Evolutionary conservation across 306 rosid species (phyloP).

Genomic region (Cucurbita maxima): DNA sequence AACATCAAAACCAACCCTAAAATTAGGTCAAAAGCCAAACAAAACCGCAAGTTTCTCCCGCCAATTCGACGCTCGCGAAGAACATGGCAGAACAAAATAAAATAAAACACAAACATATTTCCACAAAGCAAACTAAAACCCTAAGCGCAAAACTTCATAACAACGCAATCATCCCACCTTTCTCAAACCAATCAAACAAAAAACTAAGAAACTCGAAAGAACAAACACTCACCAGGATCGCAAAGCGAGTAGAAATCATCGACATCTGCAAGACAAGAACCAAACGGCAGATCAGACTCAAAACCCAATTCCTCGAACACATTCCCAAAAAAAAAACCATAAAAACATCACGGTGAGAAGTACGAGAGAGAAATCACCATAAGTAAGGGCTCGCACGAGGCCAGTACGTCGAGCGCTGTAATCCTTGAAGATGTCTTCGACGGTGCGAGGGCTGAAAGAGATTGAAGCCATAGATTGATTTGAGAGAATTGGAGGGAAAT

Average conservation of each 20-base stretch:
- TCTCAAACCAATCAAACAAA: background rate
- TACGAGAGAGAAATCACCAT: slow-evolving; percentile 19
- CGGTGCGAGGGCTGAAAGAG: slow-evolving; percentile 29
- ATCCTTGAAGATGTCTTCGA: slow-evolving; percentile 56
- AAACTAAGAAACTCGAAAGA: background rate
- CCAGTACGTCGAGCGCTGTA: slow-evolving; percentile 37
- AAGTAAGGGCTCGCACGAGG: slow-evolving; percentile 40
- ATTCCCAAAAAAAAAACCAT: background rate
- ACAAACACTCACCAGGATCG: slow-evolving; percentile 32
- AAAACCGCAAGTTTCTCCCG: background rate
- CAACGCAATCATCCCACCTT: background rate
- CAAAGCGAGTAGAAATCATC: slow-evolving; percentile 36
- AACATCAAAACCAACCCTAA: background rate
- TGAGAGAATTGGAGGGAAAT: background rate
- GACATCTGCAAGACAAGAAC: slow-evolving; percentile 25
- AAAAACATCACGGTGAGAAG: background rate
- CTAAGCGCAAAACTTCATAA: background rate
- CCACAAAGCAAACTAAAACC: background rate
- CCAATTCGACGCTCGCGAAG: background rate
- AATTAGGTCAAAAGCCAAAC: background rate
- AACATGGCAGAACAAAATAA: background rate
- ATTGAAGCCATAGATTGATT: slow-evolving; percentile 16
- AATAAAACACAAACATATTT: background rate
- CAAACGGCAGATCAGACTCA: background rate
- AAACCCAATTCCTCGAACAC: background rate